Conservation (phyloP, 1,284 basidiomycete species). For the Cryptococcus amylolentus region DNA sequence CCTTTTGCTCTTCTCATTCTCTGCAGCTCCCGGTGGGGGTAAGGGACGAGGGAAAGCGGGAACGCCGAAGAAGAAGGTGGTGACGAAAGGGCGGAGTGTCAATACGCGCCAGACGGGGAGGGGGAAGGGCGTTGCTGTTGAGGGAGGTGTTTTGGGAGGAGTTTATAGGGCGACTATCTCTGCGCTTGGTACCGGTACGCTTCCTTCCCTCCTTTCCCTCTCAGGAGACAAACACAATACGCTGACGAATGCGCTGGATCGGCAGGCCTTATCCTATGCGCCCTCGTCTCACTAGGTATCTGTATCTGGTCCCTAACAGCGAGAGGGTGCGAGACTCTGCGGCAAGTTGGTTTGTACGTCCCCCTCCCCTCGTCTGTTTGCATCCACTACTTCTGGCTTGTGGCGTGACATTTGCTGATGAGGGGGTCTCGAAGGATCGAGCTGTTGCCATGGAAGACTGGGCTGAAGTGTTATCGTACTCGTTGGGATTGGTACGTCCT, state of each 20-base stretch:
- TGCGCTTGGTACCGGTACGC: not conserved
- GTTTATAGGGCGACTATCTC: not conserved
- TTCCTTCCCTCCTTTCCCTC: not conserved
- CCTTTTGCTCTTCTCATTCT: not conserved
- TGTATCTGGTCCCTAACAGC: slow-evolving; percentile 13
- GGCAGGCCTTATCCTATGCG: slow-evolving; percentile 5
- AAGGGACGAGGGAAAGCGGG: not conserved
- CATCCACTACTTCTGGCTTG: not conserved
- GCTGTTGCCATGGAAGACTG: slow-evolving; percentile 16
- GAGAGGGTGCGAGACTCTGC: slow-evolving; percentile 9
- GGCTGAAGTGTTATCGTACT: slow-evolving; percentile 14
- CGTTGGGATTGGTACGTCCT: slow-evolving; percentile 15
- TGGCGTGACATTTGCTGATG: not conserved
- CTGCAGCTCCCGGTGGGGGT: not conserved
- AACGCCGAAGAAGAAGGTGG: not conserved
- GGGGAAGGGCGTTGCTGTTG: not conserved
- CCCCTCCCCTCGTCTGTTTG: not conserved
- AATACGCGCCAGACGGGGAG: not conserved
- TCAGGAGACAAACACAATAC: not conserved
- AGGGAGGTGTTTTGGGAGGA: not conserved
- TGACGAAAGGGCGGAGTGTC: not conserved
- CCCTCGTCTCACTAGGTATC: slow-evolving; percentile 4
- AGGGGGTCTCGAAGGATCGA: slow-evolving; percentile 4
- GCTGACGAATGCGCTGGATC: not conserved
- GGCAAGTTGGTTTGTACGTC: slow-evolving; percentile 13